These are phyloP conservation scores for Globisporangium echinulatum DNA, from an alignment of 352 stramenopile species.

Conservation along the genomic window DNA sequence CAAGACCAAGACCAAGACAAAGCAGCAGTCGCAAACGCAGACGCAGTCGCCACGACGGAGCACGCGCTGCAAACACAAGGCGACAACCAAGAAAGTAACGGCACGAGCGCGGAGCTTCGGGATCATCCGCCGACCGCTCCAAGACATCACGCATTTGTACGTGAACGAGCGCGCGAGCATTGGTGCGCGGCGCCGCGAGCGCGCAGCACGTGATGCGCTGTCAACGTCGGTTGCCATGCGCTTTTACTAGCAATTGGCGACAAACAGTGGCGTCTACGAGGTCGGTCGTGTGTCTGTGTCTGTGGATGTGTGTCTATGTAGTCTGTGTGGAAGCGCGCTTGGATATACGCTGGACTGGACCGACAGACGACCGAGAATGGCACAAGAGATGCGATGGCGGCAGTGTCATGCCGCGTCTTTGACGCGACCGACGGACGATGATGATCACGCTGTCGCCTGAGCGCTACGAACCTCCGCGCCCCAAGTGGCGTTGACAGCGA, in stretches of 20 bases:
- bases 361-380: no score
- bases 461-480: no score
- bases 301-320: no score
- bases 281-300: no score
- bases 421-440: no score
- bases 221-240: conserved; percentile 42
- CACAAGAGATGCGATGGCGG: no score
- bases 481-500: no score
- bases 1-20: conserved; percentile 13
- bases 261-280: no score
- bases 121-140: conserved; percentile 37
- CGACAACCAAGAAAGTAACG: conserved; percentile 16
- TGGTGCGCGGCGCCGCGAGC: conserved; percentile 4
- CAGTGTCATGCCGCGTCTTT: no score
- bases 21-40: conserved; percentile 2
- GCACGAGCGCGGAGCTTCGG: conserved; percentile 10
- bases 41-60: not conserved
- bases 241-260: conserved; percentile 26
- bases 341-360: no score
- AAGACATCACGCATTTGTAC: conserved; percentile 67
- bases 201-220: conserved; percentile 8
- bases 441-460: no score
- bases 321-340: no score
- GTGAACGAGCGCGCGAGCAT: conserved; percentile 26
- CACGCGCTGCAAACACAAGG: conserved; percentile 7